Conservation (phyloP, 495 filamentous ascomycete genomes). For the Penicillium arizonense region DNA sequence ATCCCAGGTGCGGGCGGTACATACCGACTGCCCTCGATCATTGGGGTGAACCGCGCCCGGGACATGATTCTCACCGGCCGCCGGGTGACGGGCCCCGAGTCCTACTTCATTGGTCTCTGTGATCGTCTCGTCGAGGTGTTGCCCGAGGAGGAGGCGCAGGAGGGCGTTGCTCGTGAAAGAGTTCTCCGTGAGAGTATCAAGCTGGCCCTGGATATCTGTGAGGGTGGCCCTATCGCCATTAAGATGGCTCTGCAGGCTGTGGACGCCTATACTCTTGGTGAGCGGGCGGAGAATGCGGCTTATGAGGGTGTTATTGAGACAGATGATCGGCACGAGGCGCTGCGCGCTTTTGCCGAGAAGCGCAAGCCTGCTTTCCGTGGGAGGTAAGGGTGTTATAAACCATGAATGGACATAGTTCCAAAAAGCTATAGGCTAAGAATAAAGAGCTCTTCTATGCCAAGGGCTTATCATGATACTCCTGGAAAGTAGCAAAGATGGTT, state of each 20-base stretch:
- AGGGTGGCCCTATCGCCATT: conserved; percentile 81
- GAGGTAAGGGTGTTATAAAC: conserved; percentile 14
- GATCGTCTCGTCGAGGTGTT: conserved; percentile 76
- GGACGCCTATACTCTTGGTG: conserved; percentile 52
- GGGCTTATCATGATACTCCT: too few relatives aligned
- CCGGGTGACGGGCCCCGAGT: conserved; percentile 72
- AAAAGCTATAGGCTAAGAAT: neutral
- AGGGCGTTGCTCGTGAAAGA: conserved; percentile 56
- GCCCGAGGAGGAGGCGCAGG: conserved; percentile 52
- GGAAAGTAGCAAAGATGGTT: too few relatives aligned
- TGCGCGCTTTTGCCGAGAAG: conserved; percentile 87
- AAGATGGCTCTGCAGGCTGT: conserved; percentile 72
- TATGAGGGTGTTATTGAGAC: conserved; percentile 79
- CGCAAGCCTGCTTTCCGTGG: conserved; percentile 83
- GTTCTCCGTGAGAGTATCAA: conserved; percentile 73
- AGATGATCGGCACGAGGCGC: conserved; percentile 81
- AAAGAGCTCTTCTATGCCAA: too few relatives aligned
- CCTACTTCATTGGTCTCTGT: conserved; percentile 79
- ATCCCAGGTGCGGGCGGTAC: conserved; percentile 94
- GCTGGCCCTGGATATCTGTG: conserved; percentile 77
- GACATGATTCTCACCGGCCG: conserved; percentile 87
- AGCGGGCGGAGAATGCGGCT: conserved; percentile 70
- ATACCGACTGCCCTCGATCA: conserved; percentile 72
- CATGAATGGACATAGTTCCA: neutral
- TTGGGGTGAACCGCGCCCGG: conserved; percentile 72